Conservation (phyloP, 2,329 filamentous ascomycete species). For the Aureobasidium subglaciale region DNA sequence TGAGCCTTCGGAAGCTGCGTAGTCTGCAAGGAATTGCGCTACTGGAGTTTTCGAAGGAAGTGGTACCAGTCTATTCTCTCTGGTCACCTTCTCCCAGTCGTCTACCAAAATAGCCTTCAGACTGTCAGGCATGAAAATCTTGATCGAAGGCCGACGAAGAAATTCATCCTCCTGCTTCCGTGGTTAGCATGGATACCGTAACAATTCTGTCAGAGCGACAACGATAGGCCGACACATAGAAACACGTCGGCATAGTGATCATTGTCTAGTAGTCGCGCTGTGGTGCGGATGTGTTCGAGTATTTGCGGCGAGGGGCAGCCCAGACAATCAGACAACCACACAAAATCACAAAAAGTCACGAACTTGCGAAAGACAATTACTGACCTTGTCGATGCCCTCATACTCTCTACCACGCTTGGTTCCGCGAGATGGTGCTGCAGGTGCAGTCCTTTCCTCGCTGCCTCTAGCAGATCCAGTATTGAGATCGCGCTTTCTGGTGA, state of each 20-base stretch:
- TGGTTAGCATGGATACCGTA: conserved; percentile 4
- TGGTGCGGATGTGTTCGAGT: not conserved
- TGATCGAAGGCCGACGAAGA: conserved; percentile 74
- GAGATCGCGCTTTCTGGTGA: conserved; percentile 53
- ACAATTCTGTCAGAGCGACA: too few species aligned
- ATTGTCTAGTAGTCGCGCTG: not conserved
- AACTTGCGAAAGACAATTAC: conserved; percentile 18
- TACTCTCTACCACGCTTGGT: conserved; percentile 71
- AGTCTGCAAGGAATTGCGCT: conserved; percentile 71
- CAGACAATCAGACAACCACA: not conserved
- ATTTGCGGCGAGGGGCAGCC: not conserved
- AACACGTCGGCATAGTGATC: not conserved
- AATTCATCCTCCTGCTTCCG: conserved; percentile 74
- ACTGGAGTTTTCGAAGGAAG: conserved; percentile 73
- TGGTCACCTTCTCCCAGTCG: conserved; percentile 98
- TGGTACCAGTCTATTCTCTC: conserved; percentile 82
- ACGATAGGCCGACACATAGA: too few species aligned
- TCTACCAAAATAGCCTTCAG: conserved; percentile 91
- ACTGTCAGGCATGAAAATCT: conserved; percentile 77
- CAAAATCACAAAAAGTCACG: not conserved
- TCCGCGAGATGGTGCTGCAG: conserved; percentile 55
- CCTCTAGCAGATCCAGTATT: conserved; percentile 49
- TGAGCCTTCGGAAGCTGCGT: conserved; percentile 63
- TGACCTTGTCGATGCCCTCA: conserved; percentile 68
- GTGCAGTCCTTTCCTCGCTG: conserved; percentile 68